These are phyloP conservation scores for Emericellopsis cladophorae DNA, from an alignment of 2,329 filamentous ascomycete genomes.

Conservation along the genomic window DNA sequence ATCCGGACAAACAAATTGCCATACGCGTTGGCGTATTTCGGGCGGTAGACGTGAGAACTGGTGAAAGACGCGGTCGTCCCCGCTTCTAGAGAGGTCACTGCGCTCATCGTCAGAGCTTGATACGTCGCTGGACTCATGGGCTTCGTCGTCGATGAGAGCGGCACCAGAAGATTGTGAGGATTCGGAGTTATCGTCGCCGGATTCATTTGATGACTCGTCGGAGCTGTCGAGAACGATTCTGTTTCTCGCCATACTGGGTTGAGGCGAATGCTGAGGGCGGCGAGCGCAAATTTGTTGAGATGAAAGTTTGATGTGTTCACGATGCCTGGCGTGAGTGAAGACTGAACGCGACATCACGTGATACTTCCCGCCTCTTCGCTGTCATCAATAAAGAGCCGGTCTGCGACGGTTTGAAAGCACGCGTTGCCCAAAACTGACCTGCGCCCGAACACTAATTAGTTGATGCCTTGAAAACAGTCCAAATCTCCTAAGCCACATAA, in stretches of 20 bases:
- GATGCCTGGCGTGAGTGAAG: no score
- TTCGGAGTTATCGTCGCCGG: neutral
- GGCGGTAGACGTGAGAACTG: slow-evolving; percentile 16
- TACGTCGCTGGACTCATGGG: neutral
- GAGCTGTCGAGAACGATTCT: neutral
- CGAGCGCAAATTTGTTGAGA: no score
- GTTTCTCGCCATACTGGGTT: neutral
- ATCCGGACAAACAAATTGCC: slow-evolving; percentile 18
- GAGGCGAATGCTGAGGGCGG: no score
- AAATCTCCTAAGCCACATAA: no score
- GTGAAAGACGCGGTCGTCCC: neutral
- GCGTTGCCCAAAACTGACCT: no score
- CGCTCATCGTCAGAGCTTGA: neutral
- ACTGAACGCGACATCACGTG: no score
- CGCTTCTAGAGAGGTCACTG: neutral
- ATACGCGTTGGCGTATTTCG: slow-evolving; percentile 19
- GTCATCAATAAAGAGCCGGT: no score
- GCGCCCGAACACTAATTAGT: no score
- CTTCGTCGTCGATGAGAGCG: neutral
- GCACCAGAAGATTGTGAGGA: neutral
- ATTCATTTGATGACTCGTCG: slow-evolving; percentile 1
- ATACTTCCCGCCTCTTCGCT: no score
- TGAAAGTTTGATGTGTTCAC: no score
- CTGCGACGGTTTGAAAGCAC: no score
- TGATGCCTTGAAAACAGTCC: no score